Conservation (phyloP, 1,284 basidiomycete genomes). For the Boletellus deceptivus region DNA sequence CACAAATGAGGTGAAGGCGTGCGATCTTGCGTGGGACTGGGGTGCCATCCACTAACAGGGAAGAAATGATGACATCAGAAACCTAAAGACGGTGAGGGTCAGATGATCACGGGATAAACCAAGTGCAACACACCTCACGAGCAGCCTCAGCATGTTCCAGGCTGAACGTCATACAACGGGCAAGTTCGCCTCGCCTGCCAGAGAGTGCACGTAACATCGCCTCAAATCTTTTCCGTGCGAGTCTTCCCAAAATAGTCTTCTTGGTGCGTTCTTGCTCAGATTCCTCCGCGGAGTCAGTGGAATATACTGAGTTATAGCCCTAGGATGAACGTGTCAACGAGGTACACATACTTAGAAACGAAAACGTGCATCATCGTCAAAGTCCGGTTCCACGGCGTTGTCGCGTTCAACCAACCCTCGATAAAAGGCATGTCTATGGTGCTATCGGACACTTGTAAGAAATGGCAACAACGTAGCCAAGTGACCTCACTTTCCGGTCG, state of each 20-base stretch:
- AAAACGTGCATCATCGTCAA: constrained; percentile 77
- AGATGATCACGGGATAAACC: neutral
- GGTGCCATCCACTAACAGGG: constrained; percentile 81
- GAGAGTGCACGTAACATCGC: constrained; percentile 86
- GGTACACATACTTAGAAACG: neutral
- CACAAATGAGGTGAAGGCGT: constrained; percentile 91
- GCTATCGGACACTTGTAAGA: constrained; percentile 43
- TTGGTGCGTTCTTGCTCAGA: constrained; percentile 79
- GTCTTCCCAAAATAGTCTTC: constrained; percentile 72
- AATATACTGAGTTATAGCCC: constrained; percentile 91
- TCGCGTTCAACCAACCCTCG: constrained; percentile 68
- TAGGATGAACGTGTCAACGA: constrained; percentile 32
- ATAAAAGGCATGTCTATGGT: constrained; percentile 81
- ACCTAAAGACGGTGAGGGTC: constrained; percentile 50
- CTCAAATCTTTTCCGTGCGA: constrained; percentile 82
- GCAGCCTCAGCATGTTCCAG: constrained; percentile 94
- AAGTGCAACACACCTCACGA: constrained; percentile 61
- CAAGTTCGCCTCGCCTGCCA: constrained; percentile 87
- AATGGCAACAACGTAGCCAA: neutral
- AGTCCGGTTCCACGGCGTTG: constrained; percentile 61
- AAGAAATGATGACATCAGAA: constrained; percentile 81
- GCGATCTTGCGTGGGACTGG: constrained; percentile 96
- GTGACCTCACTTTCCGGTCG: constrained; percentile 56
- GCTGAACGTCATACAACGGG: constrained; percentile 93
- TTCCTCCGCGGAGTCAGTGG: constrained; percentile 93